These are phyloP conservation scores for Backusella macrospora DNA, from an alignment of 192 early-diverging fungal genomes.

Conservation along the genomic window DNA sequence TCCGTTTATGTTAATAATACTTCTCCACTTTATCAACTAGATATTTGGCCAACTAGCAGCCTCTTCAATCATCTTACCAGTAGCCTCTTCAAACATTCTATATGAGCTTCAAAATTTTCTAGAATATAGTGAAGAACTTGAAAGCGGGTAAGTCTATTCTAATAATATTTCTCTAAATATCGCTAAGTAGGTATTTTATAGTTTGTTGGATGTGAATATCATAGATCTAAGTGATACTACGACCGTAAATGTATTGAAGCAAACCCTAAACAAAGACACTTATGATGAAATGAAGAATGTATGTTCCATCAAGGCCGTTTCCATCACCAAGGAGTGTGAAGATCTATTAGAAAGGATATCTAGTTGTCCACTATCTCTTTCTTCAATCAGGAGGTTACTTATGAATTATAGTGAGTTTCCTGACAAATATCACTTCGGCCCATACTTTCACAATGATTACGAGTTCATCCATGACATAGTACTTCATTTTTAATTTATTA, in stretches of 20 bases:
- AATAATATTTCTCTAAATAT: background rate
- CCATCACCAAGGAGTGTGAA: constrained; percentile 1
- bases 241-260: background rate
- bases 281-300: constrained; percentile 1
- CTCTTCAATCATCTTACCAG: too few relatives aligned
- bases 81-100: background rate
- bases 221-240: constrained; percentile 7
- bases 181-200: background rate
- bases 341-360: background rate
- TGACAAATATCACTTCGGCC: background rate
- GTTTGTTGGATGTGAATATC: background rate
- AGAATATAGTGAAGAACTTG: background rate
- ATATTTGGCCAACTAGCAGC: too few relatives aligned
- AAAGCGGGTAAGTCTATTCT: background rate
- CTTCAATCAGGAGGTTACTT: constrained; percentile 1
- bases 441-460: constrained; percentile 1
- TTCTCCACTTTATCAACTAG: too few relatives aligned
- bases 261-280: background rate
- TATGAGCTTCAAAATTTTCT: background rate
- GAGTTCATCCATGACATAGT: constrained; percentile 18
- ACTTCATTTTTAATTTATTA: background rate
- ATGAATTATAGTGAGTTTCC: constrained; percentile 16
- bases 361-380: constrained; percentile 5
- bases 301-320: background rate
- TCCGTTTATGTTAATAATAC: too few relatives aligned